Percentiles rank a stretch among this genome's conserved stretches.
Evolutionary conservation across 176 grass and related monocot species (phyloP).

Genomic region (Eleusine indica): DNA sequence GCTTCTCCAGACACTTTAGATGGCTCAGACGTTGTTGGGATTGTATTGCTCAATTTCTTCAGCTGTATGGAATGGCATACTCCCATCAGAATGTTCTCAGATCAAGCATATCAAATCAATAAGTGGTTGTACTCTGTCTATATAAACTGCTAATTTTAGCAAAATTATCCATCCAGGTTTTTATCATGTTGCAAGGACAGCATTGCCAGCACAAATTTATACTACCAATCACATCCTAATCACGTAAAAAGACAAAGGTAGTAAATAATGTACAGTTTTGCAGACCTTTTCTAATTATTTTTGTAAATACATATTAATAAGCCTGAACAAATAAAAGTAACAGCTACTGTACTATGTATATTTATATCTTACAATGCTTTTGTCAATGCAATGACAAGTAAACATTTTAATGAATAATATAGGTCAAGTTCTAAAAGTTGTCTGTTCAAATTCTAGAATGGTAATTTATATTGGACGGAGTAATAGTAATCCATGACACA

Average conservation of each 20-base stretch:
- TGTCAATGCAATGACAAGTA: neutral
- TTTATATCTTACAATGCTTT: neutral
- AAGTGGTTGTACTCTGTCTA: neutral
- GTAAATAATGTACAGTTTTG: no score
- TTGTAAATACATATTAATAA: neutral
- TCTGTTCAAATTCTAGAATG: neutral
- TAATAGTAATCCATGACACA: neutral
- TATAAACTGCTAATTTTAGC: neutral
- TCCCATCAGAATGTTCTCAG: neutral
- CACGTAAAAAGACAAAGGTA: no score
- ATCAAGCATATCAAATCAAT: neutral
- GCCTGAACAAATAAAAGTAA: neutral
- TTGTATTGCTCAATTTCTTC: conserved; percentile 37
- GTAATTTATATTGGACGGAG: neutral
- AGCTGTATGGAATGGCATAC: conserved; percentile 54
- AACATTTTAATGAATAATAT: neutral
- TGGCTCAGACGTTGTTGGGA: conserved; percentile 38
- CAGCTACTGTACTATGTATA: neutral
- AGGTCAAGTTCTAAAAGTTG: neutral
- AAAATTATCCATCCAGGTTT: neutral
- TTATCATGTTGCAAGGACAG: neutral
- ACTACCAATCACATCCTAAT: neutral
- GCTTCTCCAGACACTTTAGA: conserved; percentile 43
- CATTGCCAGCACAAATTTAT: neutral
- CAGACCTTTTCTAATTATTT: neutral